Evolutionary conservation across 2,329 filamentous ascomycete species (phyloP).

Genomic region (Arthrobotrys musiformis): DNA sequence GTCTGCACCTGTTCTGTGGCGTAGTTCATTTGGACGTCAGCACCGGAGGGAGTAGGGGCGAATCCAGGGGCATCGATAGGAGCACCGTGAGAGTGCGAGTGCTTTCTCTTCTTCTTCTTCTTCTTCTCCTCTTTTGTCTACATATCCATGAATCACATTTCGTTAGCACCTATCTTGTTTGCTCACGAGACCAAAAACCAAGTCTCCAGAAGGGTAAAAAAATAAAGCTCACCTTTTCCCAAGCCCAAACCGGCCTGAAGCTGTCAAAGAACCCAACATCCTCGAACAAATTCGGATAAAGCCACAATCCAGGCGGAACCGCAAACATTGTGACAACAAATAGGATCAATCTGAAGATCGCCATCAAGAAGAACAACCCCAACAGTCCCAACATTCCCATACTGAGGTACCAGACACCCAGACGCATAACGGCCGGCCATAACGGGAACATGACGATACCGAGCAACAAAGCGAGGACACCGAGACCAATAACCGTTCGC

Average conservation of each 20-base stretch:
- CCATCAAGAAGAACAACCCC: constrained; percentile 95
- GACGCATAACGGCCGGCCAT: constrained; percentile 89
- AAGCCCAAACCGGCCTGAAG: constrained; percentile 95
- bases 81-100: constrained; percentile 29
- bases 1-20: constrained; percentile 38
- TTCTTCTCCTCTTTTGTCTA: constrained; percentile 55
- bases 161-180: neutral
- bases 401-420: constrained; percentile 96
- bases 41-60: constrained; percentile 38
- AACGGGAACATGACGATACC: constrained; percentile 92
- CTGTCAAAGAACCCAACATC: constrained; percentile 98
- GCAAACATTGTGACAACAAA: constrained; percentile 93
- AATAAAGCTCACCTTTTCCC: constrained; percentile 81
- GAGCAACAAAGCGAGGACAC: constrained; percentile 85
- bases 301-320: constrained; percentile 88
- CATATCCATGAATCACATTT: too few species aligned
- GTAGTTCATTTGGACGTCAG: constrained; percentile 51
- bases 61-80: constrained; percentile 41
- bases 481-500: constrained; percentile 87
- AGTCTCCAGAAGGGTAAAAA: neutral
- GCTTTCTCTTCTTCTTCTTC: constrained; percentile 54
- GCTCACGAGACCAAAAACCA: neutral
- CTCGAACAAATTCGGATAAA: constrained; percentile 97
- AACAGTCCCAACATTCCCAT: constrained; percentile 92
- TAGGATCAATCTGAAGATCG: constrained; percentile 92